Evolutionary conservation across 306 rosid genomes (phyloP).

Genomic region (Corylus americana): DNA sequence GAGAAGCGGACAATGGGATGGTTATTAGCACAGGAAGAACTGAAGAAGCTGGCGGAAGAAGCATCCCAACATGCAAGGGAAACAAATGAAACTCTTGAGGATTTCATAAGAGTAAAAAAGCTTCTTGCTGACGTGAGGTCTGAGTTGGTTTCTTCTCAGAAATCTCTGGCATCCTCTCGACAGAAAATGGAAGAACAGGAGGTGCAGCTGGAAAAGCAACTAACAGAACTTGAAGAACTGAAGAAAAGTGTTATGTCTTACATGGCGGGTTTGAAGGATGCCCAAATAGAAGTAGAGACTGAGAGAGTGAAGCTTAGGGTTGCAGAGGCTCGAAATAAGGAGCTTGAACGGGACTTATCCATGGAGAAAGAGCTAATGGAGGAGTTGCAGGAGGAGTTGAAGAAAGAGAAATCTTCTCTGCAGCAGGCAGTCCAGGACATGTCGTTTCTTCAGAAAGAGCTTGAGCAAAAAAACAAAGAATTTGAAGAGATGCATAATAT

Average conservation of each 20-base stretch:
- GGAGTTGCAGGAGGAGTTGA: slow-evolving; percentile 62
- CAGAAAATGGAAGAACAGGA: slow-evolving; percentile 75
- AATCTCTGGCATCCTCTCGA: slow-evolving; percentile 65
- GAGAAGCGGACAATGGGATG: slow-evolving; percentile 78
- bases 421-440: slow-evolving; percentile 60
- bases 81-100: slow-evolving; percentile 50
- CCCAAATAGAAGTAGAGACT: slow-evolving; percentile 72
- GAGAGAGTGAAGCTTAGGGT: slow-evolving; percentile 64
- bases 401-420: slow-evolving; percentile 63
- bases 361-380: slow-evolving; percentile 58
- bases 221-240: slow-evolving; percentile 70
- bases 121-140: slow-evolving; percentile 71
- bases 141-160: slow-evolving; percentile 87
- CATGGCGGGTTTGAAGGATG: slow-evolving; percentile 61
- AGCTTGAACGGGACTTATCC: slow-evolving; percentile 60
- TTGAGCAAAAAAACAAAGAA: slow-evolving; percentile 48
- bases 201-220: slow-evolving; percentile 55
- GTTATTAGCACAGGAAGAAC: slow-evolving; percentile 75
- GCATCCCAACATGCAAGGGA: slow-evolving; percentile 53
- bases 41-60: slow-evolving; percentile 60
- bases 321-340: slow-evolving; percentile 62
- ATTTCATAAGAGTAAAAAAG: slow-evolving; percentile 69
- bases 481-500: slow-evolving; percentile 43
- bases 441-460: slow-evolving; percentile 56
- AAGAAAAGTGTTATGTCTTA: slow-evolving; percentile 59